Evolutionary conservation across 2,329 filamentous ascomycete genomes (phyloP).

Genomic region (Alternaria ethzedia): DNA sequence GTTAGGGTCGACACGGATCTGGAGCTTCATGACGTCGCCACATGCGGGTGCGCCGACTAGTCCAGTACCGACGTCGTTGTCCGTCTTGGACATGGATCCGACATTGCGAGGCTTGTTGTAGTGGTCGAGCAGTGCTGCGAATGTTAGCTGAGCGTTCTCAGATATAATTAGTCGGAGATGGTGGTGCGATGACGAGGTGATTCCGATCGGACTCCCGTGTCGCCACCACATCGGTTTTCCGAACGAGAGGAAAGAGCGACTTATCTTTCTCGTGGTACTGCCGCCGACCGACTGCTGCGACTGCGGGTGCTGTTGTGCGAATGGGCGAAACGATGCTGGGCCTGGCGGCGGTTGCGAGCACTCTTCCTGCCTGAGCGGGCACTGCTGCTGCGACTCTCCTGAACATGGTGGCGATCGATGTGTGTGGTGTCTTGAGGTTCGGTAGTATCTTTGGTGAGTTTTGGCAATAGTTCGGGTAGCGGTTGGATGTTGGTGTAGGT

Average conservation of each 20-base stretch:
- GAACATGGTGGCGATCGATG: constrained; percentile 57
- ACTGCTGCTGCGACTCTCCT: constrained; percentile 61
- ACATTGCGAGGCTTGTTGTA: constrained; percentile 82
- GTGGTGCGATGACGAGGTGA: constrained; percentile 7
- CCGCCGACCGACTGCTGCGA: constrained; percentile 51
- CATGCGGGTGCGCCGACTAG: constrained; percentile 90
- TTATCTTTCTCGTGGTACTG: constrained; percentile 72
- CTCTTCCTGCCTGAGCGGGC: constrained; percentile 60
- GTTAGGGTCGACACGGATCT: constrained; percentile 88
- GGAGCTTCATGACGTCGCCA: constrained; percentile 92
- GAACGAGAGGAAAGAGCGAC: constrained; percentile 34
- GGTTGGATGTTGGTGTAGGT: constrained; percentile 28
- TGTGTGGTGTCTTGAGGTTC: constrained; percentile 16
- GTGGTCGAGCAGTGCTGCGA: constrained; percentile 71
- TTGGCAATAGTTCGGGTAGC: constrained; percentile 5
- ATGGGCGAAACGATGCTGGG: constrained; percentile 57
- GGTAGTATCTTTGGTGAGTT: background rate
- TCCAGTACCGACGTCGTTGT: constrained; percentile 84
- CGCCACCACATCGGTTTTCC: constrained; percentile 17
- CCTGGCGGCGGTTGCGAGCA: constrained; percentile 57
- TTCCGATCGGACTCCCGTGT: constrained; percentile 7
- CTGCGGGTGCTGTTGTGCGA: constrained; percentile 52
- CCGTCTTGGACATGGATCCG: constrained; percentile 78
- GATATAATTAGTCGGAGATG: background rate
- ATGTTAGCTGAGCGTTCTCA: constrained; percentile 48